Base-by-base conservation (phyloP, 169 alveolate species). In the Plasmodium adleri region DNA sequence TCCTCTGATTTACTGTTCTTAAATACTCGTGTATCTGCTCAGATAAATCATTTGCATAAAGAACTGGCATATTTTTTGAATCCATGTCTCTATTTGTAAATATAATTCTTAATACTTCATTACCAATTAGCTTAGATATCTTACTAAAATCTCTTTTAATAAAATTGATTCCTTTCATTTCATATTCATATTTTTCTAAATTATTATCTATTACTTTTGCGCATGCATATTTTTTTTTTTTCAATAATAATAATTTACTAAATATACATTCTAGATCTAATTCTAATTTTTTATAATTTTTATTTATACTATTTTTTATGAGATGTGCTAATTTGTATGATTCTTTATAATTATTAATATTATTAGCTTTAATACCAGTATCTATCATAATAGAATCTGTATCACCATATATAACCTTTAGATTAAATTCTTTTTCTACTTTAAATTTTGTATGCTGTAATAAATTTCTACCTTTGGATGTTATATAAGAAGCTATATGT, bases 361-460 rank as follows among this genome's bases (percentile, higher is more conserved):
- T 97, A 4, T 87, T 94, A 56, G 95, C 94, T 10, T 94, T 72
- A 39, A 97, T 97, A 39, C 96, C 97, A 8, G 99, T 95, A 88
- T 97, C 96, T 54, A 99, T 98, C 99, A 99, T 98, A 71, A 99
- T 96, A n/a, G 99, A 98, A 90, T 99, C 99, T 17, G 99, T 99
- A 91, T 99, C 99, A n/a, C 99, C 99, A 90, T 99, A 99, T 13
- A 99, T 96, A 15, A 99, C 99, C 17, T 96, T 96, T 60, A 97
- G 96, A 60, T 96, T 94, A 24, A 96, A 94, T 54, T 94, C 96
- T 5, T 93, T 94, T 78, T 97, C 99, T 10, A 98, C 99, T 72
- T 97, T 97, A 22, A 93, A 96, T 64, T 97, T 97, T 0, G 99
- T 97, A 49, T 94, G 94, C 67, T 94, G 95, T 32, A 96, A 88